Percentiles rank a stretch among this genome's conserved stretches.
Evolutionary conservation across 2,329 filamentous ascomycete genomes (phyloP).

Genomic region (Coniochaeta pulveracea): DNA sequence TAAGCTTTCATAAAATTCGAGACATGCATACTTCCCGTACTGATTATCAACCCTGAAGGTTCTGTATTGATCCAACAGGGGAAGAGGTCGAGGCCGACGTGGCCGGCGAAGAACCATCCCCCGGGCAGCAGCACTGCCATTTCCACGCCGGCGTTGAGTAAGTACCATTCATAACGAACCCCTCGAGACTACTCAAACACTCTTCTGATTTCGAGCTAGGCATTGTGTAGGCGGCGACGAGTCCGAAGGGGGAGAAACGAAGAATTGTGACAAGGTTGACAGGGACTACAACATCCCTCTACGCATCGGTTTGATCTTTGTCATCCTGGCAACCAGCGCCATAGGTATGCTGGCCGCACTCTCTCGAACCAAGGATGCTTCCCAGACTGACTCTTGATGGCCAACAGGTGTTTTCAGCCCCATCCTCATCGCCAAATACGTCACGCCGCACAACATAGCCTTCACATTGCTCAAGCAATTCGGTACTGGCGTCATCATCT

Average conservation of each 20-base stretch:
- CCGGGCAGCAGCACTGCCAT: constrained; percentile 45
- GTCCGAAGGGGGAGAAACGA: constrained; percentile 21
- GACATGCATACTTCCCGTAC: not conserved
- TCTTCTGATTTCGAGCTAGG: too few relatives aligned
- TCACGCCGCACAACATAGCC: constrained; percentile 36
- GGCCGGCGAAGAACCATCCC: constrained; percentile 9
- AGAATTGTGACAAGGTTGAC: constrained; percentile 31
- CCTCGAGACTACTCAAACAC: not conserved
- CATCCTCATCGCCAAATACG: constrained; percentile 48
- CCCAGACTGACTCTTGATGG: not conserved
- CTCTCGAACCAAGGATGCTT: not conserved
- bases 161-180: constrained; percentile 17
- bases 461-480: constrained; percentile 63
- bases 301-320: constrained; percentile 61
- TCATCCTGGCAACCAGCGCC: constrained; percentile 55
- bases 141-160: constrained; percentile 68
- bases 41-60: constrained; percentile 27
- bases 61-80: constrained; percentile 47
- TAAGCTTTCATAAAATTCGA: constrained; percentile 22
- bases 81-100: constrained; percentile 46
- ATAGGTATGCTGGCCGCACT: constrained; percentile 34
- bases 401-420: constrained; percentile 48
- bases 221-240: constrained; percentile 45
- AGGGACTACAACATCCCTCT: constrained; percentile 56
- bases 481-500: constrained; percentile 61